Evolutionary conservation across 441 rosid genomes (phyloP), one percentile per base, ranked within the genome.

Genomic region (California macrophylla): DNA sequence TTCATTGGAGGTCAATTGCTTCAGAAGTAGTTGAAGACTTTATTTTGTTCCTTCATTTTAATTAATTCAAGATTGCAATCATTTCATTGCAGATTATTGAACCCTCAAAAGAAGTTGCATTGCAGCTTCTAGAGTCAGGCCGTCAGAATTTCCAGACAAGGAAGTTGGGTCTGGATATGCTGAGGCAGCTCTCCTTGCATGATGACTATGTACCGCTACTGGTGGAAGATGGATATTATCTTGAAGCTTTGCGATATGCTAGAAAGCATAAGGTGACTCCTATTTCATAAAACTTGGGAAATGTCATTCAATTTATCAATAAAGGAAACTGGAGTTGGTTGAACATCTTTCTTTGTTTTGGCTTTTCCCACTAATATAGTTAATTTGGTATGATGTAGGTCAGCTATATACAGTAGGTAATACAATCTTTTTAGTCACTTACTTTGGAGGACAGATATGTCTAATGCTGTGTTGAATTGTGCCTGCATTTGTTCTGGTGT

Each of bases 71-170:
- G 34, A 16, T 65, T 34, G 64, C 30, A 66, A 18, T 28, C 66
- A 25, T 76, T 72, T 38, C 62, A 20, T 30, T 76, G 52, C 82
- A 95, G 99, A 86, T 92, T 81, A 82, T 95, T 26, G 97, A 92
- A 74, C 97, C 96, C 58, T 95, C 99, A 15, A 95, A 89, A 80
- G 96, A 95, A 82, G 99, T 92, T 23, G 98, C 99, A 65, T 66
- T 92, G 80, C 97, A 95, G 76, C 92, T 92, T 67, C 77, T 90
- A 56, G 98, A 90, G 74, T 84, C 89, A 0, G 98, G 98, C 69
- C 71, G 87, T 63, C 92, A 87, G 70, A 87, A 84, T 78, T 56
- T 52, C 20, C 84, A 81, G 76, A 84, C 85, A 61, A 86, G 96
- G 86, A 92, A 95, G 83, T 82, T 95, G 74, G 98, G 96, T 71